phyloP scores from a whole-genome alignment of 2,329 filamentous ascomycete genomes.

The Colletotrichum sp. region DNA sequence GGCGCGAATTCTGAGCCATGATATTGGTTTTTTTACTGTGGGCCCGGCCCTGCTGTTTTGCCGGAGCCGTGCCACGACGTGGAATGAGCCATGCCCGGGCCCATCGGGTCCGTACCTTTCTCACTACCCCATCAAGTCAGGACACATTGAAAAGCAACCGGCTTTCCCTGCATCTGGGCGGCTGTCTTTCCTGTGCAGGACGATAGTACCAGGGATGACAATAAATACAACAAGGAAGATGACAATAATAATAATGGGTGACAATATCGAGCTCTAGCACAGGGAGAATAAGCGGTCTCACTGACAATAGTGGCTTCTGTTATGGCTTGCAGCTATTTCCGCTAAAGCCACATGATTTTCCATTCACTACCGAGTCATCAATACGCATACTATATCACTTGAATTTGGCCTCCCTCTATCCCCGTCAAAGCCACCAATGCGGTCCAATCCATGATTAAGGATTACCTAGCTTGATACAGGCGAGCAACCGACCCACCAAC shows the following conservation, averaged over 20 bases:
- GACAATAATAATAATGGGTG: background rate
- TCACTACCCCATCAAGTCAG: background rate
- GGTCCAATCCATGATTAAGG: background rate
- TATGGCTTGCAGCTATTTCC: background rate
- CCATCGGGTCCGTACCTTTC: too few species aligned
- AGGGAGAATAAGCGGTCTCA: background rate
- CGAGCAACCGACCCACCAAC: background rate
- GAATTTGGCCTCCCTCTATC: background rate
- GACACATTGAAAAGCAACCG: background rate
- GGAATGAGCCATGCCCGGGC: too few species aligned
- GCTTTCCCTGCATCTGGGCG: background rate
- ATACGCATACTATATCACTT: background rate
- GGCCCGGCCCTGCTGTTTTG: background rate
- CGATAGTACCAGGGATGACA: background rate
- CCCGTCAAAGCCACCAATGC: background rate
- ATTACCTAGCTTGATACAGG: background rate
- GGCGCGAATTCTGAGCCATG: conserved; percentile 22
- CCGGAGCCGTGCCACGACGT: conserved; percentile 3
- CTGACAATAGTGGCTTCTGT: background rate
- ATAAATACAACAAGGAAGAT: background rate
- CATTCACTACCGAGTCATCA: background rate
- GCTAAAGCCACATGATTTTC: background rate
- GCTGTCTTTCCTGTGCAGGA: background rate
- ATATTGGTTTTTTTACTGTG: background rate
- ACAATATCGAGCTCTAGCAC: background rate